Percentiles rank a stretch among this genome's conserved stretches.
Evolutionary conservation across 331 rosid genomes (phyloP).

Genomic region (Quercus lobata): DNA sequence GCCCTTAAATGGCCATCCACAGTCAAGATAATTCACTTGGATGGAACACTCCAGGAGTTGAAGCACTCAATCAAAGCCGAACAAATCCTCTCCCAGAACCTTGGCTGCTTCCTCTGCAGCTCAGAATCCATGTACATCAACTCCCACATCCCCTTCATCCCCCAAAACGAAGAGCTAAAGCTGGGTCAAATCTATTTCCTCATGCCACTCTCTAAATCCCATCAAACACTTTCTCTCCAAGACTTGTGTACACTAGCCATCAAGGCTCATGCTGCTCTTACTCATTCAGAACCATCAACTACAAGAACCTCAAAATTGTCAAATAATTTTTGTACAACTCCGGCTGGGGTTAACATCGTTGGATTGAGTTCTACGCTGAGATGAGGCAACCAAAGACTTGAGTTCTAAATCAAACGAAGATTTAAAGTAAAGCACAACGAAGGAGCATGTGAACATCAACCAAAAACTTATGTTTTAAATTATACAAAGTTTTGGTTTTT

Average conservation of each 20-base stretch:
- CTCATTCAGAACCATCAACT: not conserved
- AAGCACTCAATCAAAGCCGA: slow-evolving; percentile 36
- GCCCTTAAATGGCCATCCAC: slow-evolving; percentile 1
- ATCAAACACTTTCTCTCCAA: slow-evolving; percentile 42
- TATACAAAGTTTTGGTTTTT: no score
- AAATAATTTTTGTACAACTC: not conserved
- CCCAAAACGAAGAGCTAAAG: slow-evolving; percentile 40
- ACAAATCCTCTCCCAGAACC: slow-evolving; percentile 47
- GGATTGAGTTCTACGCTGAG: not conserved
- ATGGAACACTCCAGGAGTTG: slow-evolving; percentile 51
- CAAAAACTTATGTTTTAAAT: no score
- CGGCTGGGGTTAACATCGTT: not conserved
- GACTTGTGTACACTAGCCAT: slow-evolving; percentile 61
- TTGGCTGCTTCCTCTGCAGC: slow-evolving; percentile 50
- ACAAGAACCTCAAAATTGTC: slow-evolving; percentile 1
- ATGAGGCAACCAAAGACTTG: slow-evolving; percentile 15
- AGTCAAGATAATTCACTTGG: slow-evolving; percentile 43
- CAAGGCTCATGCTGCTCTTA: slow-evolving; percentile 59
- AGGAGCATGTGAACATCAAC: not conserved
- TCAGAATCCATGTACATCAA: slow-evolving; percentile 60
- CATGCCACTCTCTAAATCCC: slow-evolving; percentile 42
- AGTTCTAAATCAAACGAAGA: not conserved
- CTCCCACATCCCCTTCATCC: slow-evolving; percentile 19
- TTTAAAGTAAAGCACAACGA: not conserved
- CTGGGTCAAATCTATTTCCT: slow-evolving; percentile 57